These are phyloP conservation scores for Cryptococcus amylolentus DNA, from an alignment of 1,284 basidiomycete genomes.

Conservation along the genomic window DNA sequence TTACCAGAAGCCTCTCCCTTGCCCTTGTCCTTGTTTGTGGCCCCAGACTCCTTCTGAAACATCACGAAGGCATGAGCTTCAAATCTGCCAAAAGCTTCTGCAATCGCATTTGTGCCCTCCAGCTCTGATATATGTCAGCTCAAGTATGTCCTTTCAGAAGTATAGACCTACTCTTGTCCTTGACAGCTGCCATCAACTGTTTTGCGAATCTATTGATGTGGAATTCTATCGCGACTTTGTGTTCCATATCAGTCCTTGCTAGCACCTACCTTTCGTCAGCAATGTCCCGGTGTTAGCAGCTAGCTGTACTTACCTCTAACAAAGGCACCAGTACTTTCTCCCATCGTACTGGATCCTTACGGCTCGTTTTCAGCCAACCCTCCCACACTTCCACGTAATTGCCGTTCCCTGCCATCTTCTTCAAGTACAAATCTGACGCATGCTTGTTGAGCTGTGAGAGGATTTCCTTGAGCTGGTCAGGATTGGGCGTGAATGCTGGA, in stretches of 20 bases:
- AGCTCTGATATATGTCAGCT: neutral
- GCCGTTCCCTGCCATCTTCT: conserved; percentile 28
- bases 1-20: conserved; percentile 11
- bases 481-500: conserved; percentile 20
- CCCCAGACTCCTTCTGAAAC: conserved; percentile 6
- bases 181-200: conserved; percentile 9
- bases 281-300: neutral
- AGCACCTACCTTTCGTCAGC: conserved; percentile 18
- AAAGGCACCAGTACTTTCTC: conserved; percentile 24
- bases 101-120: conserved; percentile 11
- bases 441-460: conserved; percentile 14
- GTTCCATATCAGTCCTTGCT: conserved; percentile 35
- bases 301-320: conserved; percentile 17
- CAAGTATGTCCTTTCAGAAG: neutral
- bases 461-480: conserved; percentile 26
- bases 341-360: conserved; percentile 25
- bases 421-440: conserved; percentile 26
- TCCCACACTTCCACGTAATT: conserved; percentile 21
- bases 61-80: conserved; percentile 13
- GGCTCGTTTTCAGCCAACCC: conserved; percentile 22
- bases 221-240: conserved; percentile 24
- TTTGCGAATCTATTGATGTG: conserved; percentile 21
- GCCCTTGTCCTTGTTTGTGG: neutral
- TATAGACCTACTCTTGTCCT: conserved; percentile 18
- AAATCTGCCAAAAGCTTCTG: conserved; percentile 20